Percentiles rank a stretch among this genome's conserved stretches.
Conservation (phyloP, 305 asterid genomes). For the Fraxinus baroniana region DNA sequence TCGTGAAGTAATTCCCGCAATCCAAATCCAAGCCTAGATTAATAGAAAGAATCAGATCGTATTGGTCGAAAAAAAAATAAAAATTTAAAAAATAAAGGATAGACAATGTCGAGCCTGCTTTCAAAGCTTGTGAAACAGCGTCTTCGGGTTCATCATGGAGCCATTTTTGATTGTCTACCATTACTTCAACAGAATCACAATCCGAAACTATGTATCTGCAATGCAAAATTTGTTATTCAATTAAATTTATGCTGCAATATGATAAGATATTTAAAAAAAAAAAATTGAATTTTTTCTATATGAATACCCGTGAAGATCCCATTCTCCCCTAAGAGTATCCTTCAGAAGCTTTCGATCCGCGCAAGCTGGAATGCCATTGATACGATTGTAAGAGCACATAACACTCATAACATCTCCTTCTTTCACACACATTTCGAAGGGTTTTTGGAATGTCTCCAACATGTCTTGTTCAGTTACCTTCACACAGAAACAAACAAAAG, state of each 20-base stretch:
- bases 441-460: conserved; percentile 37
- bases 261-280: background rate
- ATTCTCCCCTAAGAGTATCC: conserved; percentile 36
- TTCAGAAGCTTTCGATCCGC: conserved; percentile 33
- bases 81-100: background rate
- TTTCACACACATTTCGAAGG: conserved; percentile 44
- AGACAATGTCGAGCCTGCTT: conserved; percentile 28
- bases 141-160: conserved; percentile 34
- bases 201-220: conserved; percentile 41
- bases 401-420: conserved; percentile 41
- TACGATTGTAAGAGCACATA: conserved; percentile 44
- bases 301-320: conserved; percentile 42
- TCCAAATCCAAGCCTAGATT: conserved; percentile 45
- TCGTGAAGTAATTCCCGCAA: conserved; percentile 34
- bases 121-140: conserved; percentile 36
- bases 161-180: conserved; percentile 32
- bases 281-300: background rate
- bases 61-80: background rate
- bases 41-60: background rate
- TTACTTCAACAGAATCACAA: conserved; percentile 41
- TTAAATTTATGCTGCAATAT: background rate
- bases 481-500: background rate
- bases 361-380: conserved; percentile 43
- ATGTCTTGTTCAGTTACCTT: conserved; percentile 43
- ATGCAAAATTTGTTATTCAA: background rate